phyloP scores from a whole-genome alignment of 148 eudicot genomes.

The Chenopodium suecicum region DNA sequence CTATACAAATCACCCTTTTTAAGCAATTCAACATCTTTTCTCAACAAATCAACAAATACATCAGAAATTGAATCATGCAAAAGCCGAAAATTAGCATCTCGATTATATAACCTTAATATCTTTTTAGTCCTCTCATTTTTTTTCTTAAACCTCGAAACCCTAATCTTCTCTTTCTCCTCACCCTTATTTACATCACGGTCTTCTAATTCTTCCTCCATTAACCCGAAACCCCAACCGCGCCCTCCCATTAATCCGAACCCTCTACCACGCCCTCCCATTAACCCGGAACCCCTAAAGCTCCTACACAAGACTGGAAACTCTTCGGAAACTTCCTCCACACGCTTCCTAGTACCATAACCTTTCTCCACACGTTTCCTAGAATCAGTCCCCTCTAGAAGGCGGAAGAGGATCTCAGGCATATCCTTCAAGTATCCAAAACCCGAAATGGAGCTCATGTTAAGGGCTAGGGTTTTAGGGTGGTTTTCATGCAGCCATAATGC shows the following conservation, averaged over 20 bases:
- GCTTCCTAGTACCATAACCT: not conserved
- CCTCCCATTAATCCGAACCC: not conserved
- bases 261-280: not conserved
- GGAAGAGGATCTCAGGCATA: not conserved
- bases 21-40: constrained; percentile 6
- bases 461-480: not conserved
- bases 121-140: not conserved
- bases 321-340: not conserved
- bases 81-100: not conserved
- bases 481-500: not conserved
- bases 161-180: not conserved
- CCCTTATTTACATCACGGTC: not conserved
- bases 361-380: not conserved
- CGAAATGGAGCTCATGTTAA: not conserved
- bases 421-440: not conserved
- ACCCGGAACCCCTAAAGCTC: not conserved
- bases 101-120: not conserved
- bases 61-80: not conserved
- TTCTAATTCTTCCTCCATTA: not conserved
- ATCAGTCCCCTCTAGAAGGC: not conserved
- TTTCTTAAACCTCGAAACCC: not conserved
- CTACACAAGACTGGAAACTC: not conserved
- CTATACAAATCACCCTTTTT: not conserved
- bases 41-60: not conserved
- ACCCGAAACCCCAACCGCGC: not conserved